Conservation (phyloP, 2,329 filamentous ascomycete species). For the Diplocarpon rosae region DNA sequence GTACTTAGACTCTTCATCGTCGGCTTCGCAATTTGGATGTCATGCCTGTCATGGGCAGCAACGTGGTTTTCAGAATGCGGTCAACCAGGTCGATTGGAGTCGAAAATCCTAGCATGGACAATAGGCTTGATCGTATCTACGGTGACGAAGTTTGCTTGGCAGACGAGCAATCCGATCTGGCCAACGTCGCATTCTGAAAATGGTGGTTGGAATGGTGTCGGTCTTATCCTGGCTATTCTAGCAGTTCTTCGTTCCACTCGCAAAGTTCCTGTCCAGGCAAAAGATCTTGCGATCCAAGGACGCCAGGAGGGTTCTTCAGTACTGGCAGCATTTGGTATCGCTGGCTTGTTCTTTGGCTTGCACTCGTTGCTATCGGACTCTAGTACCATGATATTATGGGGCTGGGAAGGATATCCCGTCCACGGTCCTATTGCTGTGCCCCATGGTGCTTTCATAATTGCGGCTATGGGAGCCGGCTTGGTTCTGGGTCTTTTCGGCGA, state of each 20-base stretch:
- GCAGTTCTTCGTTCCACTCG: slow-evolving; percentile 69
- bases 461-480: slow-evolving; percentile 76
- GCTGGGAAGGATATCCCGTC: slow-evolving; percentile 92
- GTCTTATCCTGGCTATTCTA: slow-evolving; percentile 63
- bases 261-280: slow-evolving; percentile 39
- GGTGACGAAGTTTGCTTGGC: slow-evolving; percentile 83
- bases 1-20: slow-evolving; percentile 69
- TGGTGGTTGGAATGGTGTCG: slow-evolving; percentile 84
- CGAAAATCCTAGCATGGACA: slow-evolving; percentile 68
- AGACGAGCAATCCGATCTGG: slow-evolving; percentile 96
- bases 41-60: slow-evolving; percentile 74
- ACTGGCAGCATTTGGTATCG: slow-evolving; percentile 67
- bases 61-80: slow-evolving; percentile 69
- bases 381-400: slow-evolving; percentile 98
- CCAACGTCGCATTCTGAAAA: slow-evolving; percentile 83
- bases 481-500: slow-evolving; percentile 66
- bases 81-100: slow-evolving; percentile 67
- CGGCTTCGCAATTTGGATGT: slow-evolving; percentile 68
- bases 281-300: slow-evolving; percentile 33
- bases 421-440: slow-evolving; percentile 78
- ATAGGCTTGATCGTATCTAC: slow-evolving; percentile 77
- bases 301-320: slow-evolving; percentile 55
- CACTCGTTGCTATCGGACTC: slow-evolving; percentile 93
- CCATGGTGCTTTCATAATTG: slow-evolving; percentile 79
- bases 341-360: slow-evolving; percentile 75